These are phyloP conservation scores for Chernovozyma sophiae-reginae DNA, from an alignment of 1,139 yeast genomes.

Conservation along the genomic window DNA sequence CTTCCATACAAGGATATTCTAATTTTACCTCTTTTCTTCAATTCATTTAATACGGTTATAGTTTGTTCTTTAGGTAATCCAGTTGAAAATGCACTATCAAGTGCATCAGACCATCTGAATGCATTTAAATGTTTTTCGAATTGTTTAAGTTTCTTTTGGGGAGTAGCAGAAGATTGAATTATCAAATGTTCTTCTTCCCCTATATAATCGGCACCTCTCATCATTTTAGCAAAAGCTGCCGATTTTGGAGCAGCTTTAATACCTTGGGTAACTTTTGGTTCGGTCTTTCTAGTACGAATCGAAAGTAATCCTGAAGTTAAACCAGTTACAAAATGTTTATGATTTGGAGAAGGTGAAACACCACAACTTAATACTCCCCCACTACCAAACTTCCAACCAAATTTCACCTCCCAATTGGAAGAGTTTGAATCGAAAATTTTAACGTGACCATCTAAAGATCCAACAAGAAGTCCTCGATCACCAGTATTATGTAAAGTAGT, in stretches of 20 bases:
- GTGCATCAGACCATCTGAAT: slow-evolving; percentile 89
- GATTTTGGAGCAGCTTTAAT: slow-evolving; percentile 39
- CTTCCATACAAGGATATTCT: slow-evolving; percentile 73
- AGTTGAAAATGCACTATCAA: slow-evolving; percentile 76
- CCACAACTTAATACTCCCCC: slow-evolving; percentile 89
- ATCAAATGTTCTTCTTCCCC: slow-evolving; percentile 85
- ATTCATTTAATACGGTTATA: slow-evolving; percentile 75
- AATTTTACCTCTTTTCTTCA: slow-evolving; percentile 83
- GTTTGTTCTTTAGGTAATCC: slow-evolving; percentile 80
- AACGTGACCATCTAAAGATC: slow-evolving; percentile 95
- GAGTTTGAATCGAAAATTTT: slow-evolving; percentile 82
- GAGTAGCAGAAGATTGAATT: slow-evolving; percentile 49
- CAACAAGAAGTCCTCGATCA: slow-evolving; percentile 77
- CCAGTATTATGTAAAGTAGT: slow-evolving; percentile 74
- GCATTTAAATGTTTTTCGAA: slow-evolving; percentile 83
- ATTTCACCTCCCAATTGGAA: slow-evolving; percentile 80
- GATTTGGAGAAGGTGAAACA: slow-evolving; percentile 69
- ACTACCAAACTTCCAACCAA: slow-evolving; percentile 93
- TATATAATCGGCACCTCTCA: slow-evolving; percentile 85
- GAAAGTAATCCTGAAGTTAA: slow-evolving; percentile 84
- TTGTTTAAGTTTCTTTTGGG: slow-evolving; percentile 59
- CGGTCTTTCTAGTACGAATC: slow-evolving; percentile 79
- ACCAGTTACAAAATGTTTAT: slow-evolving; percentile 92
- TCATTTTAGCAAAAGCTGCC: slow-evolving; percentile 66
- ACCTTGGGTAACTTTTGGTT: slow-evolving; percentile 53